Percentiles rank a stretch among this genome's conserved stretches.
These are phyloP conservation scores for Blastomyces percursus DNA, from an alignment of 2,329 filamentous ascomycete genomes.

Conservation along the genomic window DNA sequence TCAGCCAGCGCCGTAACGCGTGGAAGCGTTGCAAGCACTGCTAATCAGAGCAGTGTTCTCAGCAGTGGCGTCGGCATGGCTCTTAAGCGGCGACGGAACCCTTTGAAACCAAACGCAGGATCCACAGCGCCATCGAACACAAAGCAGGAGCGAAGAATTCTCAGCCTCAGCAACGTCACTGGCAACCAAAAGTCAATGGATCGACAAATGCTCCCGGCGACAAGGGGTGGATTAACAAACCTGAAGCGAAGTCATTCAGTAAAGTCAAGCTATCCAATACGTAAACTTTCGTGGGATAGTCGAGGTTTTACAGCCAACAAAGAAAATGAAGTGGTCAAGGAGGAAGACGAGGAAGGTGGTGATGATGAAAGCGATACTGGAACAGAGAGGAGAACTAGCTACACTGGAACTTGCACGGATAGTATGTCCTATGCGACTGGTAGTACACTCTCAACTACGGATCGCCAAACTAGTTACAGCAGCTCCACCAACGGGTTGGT, in stretches of 20 bases:
- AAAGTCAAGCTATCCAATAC: constrained; percentile 48
- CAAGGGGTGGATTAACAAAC: constrained; percentile 39
- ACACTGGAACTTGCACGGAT: constrained; percentile 33
- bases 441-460: constrained; percentile 28
- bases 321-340: constrained; percentile 53
- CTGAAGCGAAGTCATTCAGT: constrained; percentile 72
- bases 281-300: constrained; percentile 62
- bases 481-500: constrained; percentile 29
- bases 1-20: constrained; percentile 33
- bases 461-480: constrained; percentile 31
- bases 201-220: constrained; percentile 22
- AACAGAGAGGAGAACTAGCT: constrained; percentile 37
- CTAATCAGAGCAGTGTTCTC: constrained; percentile 28
- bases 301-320: constrained; percentile 40
- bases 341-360: constrained; percentile 47
- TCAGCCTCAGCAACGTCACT: constrained; percentile 82
- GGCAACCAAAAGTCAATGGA: constrained; percentile 46
- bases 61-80: constrained; percentile 38
- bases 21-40: constrained; percentile 25
- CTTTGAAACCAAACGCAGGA: constrained; percentile 31
- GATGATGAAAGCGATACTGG: constrained; percentile 41
- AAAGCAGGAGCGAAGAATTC: constrained; percentile 61
- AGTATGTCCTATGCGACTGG: constrained; percentile 32
- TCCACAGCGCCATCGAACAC: constrained; percentile 39
- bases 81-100: constrained; percentile 39